Evolutionary conservation across 1,139 yeast genomes (phyloP), one percentile per base, ranked within the genome.

Genomic region (Groenewaldozyma auringiensis): DNA sequence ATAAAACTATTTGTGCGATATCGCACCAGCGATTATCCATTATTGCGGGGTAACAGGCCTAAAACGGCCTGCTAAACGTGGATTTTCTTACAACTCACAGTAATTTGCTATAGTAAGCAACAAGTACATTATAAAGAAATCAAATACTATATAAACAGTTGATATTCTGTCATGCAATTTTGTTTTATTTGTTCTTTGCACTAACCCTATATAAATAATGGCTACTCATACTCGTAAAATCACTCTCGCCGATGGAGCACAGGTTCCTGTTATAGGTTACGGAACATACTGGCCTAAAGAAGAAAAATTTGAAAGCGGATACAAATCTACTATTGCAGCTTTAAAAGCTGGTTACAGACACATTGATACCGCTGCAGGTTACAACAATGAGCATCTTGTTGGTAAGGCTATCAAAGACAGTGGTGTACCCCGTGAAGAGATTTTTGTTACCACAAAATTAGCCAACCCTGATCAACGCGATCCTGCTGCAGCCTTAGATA

Each of bases 401-500:
- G 71, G 69, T 3, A 59, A 57, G 50, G 69, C 65, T 38, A 62
- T 63, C 47, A 55, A 52, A 41, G 63, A 60, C 33, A 65, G 64
- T 29, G 55, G 64, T 39, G 63, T 64, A 42, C 58, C 54, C 41
- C 58, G 70, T 41, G 59, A 56, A 35, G 66, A 65, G 22, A 50
- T 66, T 29, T 66, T 64, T 52, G 54, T 66, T 50, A 67, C 71
- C 47, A 64, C 72, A 45, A 68, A 69, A 58, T 56, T 59, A 37
- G 35, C 42, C 41, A 46, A 49, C 17, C 68, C 76, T 21, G 78
- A 74, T 58, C 86, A 81, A 56, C 68, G 74, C 52, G 66, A 74
- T 39, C 79, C 79, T 13, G 76, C 64, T 22, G 67, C 60, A 29
- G 87, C 85, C 2, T 68, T 87, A 45, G 77, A 81, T 40, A 67